Evolutionary conservation across 139 green algal species (phyloP).

Genomic region (Trebouxia sp.): DNA sequence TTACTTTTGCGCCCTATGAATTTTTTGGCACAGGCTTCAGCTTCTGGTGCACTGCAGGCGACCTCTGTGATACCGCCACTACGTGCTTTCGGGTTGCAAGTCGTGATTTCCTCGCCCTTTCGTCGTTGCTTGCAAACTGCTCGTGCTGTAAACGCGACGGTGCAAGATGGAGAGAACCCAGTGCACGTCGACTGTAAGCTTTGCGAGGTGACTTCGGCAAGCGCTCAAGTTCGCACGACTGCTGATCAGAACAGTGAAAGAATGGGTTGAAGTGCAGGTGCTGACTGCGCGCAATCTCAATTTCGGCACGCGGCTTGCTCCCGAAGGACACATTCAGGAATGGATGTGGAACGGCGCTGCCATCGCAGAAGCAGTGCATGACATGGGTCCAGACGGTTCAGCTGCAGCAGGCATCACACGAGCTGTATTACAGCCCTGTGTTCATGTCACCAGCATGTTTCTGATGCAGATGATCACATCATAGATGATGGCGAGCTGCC

Average conservation of each 20-base stretch:
- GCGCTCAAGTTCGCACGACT: too few relatives aligned
- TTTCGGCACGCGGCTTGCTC: neutral
- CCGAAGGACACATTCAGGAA: neutral
- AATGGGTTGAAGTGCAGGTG: neutral
- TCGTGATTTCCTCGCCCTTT: constrained; percentile 31
- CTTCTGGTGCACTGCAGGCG: neutral
- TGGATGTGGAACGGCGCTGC: neutral
- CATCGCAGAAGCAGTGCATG: neutral
- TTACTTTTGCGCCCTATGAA: too few relatives aligned
- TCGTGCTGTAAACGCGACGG: neutral
- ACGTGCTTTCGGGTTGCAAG: neutral
- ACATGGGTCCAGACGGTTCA: neutral
- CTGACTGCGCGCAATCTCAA: neutral
- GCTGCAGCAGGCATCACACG: too few relatives aligned
- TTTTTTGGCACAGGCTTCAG: neutral
- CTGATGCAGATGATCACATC: neutral
- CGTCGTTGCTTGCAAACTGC: constrained; percentile 30
- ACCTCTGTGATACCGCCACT: neutral
- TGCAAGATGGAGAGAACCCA: neutral
- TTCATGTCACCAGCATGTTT: too few relatives aligned
- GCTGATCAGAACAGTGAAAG: too few relatives aligned
- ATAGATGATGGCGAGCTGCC: neutral
- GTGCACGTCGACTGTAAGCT: constrained; percentile 26
- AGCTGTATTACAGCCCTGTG: too few relatives aligned
- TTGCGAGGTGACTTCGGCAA: constrained; percentile 27